Evolutionary conservation across 2,329 filamentous ascomycete species (phyloP), one percentile per base, ranked within the genome.

Genomic region (Sporothrix brunneoviolacea): DNA sequence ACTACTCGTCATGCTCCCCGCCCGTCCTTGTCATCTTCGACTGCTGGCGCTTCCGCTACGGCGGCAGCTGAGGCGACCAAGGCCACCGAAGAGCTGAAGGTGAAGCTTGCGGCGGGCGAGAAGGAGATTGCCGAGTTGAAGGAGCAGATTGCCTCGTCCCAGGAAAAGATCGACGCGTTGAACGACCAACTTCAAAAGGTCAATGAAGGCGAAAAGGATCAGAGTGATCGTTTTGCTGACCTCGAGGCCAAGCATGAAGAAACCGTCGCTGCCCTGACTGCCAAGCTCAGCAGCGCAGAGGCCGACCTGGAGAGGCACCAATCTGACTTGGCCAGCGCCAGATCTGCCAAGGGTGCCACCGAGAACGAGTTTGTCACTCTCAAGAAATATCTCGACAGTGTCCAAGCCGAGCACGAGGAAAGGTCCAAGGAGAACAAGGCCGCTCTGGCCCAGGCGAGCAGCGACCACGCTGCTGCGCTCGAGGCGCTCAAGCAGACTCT

Each of bases 61-160:
- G 66, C 68, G 37, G 63, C 70, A 30, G 68, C 71, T 19, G 62
- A 69, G 15, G 69, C 72, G 8, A 62, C 72, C 18, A 82, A 79
- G 65, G 79, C 80, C 59, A 67, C 79, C 4, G 80, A 83, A 44
- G 74, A 79, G 40, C 69, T 84, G 38, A 83, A 80, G 67, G 64
- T 70, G 8, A 82, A 82, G 64, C 68, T 84, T 19, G 69, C 71
- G 4, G 72, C 77, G 28, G 80, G 77, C 55, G 79, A 83, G 59
- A 63, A 71, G 7, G 76, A 82, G 59, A 75, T 83, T 9, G 71
- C 76, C 48, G 65, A 74, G 12, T 71, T 84, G 27, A 80, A 78
- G 62, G 68, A 70, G 6, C 75, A 83, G 58, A 73, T 84, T 43
- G 66, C 73, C 51, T 65, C 72, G 8, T 79, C 77, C 1, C 70